A percentile compares a stretch with the other conserved stretches of the same genome.
phyloP scores from a whole-genome alignment of 148 eudicot species.

The Fagopyrum homotropicum region DNA sequence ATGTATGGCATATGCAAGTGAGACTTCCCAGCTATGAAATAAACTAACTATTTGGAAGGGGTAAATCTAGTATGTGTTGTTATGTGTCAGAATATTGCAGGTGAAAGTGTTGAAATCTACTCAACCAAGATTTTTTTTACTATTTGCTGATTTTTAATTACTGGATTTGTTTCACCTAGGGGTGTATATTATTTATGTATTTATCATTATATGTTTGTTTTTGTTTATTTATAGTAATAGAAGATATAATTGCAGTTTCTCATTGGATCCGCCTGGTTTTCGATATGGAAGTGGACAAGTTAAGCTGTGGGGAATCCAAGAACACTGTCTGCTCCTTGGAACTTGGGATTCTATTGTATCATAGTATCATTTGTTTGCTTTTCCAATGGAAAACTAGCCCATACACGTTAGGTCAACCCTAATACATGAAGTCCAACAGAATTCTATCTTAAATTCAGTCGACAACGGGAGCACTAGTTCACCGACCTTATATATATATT shows the following conservation, averaged over 20 bases:
- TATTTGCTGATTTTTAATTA: neutral
- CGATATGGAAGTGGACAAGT: neutral
- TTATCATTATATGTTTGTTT: neutral
- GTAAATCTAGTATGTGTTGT: neutral
- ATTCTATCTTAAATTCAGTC: too few relatives aligned
- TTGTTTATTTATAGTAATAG: neutral
- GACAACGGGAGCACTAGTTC: too few relatives aligned
- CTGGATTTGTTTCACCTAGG: neutral
- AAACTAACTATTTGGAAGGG: neutral
- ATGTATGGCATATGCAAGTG: neutral
- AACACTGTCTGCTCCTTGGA: slow-evolving; percentile 5
- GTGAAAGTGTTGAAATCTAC: neutral
- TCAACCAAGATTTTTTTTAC: neutral
- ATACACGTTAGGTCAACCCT: too few relatives aligned
- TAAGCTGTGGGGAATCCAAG: neutral
- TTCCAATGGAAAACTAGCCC: too few relatives aligned
- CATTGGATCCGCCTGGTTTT: neutral
- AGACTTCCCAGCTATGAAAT: too few relatives aligned
- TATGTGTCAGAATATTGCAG: neutral
- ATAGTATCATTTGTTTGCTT: too few relatives aligned
- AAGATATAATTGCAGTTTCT: neutral
- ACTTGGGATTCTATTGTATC: neutral
- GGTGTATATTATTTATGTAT: neutral
- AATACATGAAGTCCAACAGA: too few relatives aligned
- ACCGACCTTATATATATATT: too few relatives aligned